Conservation (phyloP, 306 rosid species). For the Dalbergia oliveri region DNA sequence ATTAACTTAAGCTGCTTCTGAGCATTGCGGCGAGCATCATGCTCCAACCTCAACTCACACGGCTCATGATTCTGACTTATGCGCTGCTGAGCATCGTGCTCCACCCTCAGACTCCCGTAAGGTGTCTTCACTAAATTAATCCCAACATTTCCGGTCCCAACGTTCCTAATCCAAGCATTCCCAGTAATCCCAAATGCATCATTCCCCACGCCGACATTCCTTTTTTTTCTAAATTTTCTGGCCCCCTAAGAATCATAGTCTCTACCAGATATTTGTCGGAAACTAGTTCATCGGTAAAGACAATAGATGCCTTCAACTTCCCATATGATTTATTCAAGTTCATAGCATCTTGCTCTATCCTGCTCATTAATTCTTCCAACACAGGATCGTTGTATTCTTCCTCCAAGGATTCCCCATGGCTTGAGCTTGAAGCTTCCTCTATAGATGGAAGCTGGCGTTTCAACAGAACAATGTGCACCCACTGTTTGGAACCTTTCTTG, state of each 20-base stretch:
- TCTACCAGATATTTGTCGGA: neutral
- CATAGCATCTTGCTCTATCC: constrained; percentile 3
- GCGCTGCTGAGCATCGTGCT: neutral
- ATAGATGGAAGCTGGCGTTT: neutral
- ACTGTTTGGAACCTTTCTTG: neutral
- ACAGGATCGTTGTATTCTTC: constrained; percentile 22
- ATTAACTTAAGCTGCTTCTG: too few relatives aligned
- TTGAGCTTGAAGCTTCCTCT: constrained; percentile 20
- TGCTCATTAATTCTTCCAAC: neutral
- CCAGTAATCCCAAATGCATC: neutral
- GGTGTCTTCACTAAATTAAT: neutral
- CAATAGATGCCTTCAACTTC: constrained; percentile 25
- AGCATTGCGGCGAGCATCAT: neutral
- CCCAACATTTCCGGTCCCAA: neutral
- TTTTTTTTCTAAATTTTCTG: neutral
- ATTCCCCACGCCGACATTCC: neutral
- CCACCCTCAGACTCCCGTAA: constrained; percentile 37
- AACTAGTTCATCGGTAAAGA: neutral
- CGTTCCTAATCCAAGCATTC: too few relatives aligned
- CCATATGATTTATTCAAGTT: constrained; percentile 14
- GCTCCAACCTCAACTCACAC: neutral
- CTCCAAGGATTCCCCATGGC: neutral
- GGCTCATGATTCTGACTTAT: neutral
- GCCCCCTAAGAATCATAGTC: neutral
- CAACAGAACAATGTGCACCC: neutral